Evolutionary conservation across 257 asterid genomes (phyloP).

Genomic region (Solanum clarkiae): DNA sequence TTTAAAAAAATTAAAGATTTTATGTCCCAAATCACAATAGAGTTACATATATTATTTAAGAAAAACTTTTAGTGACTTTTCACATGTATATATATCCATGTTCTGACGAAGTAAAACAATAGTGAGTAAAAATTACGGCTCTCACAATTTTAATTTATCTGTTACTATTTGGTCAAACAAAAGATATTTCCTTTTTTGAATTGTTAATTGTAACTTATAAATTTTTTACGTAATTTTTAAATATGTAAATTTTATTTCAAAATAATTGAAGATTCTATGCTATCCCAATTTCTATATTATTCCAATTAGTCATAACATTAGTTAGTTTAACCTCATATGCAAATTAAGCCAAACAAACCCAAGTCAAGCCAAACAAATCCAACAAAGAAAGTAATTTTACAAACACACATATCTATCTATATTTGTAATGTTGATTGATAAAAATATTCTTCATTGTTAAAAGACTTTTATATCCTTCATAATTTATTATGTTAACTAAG

Average conservation of each 20-base stretch:
- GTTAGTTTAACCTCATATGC: not conserved
- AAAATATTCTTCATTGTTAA: too few species aligned
- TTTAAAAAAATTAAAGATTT: not conserved
- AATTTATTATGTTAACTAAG: too few species aligned
- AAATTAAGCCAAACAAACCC: not conserved
- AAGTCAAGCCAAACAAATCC: not conserved
- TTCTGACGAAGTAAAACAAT: not conserved
- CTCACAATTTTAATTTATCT: not conserved
- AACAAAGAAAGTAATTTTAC: not conserved
- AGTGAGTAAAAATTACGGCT: not conserved
- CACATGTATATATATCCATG: not conserved
- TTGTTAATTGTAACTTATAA: not conserved
- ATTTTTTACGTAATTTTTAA: not conserved
- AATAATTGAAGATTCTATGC: not conserved
- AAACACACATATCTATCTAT: too few species aligned
- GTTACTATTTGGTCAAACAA: not conserved
- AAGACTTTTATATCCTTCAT: too few species aligned
- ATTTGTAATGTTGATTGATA: too few species aligned
- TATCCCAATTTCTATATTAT: too few species aligned
- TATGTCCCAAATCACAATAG: not conserved
- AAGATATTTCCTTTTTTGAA: not conserved
- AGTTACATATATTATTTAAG: not conserved
- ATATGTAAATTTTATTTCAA: not conserved
- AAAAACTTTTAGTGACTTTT: not conserved
- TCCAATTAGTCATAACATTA: not conserved